Evolutionary conservation across 495 filamentous ascomycete genomes (phyloP).

Genomic region (Cercophora sp.): DNA sequence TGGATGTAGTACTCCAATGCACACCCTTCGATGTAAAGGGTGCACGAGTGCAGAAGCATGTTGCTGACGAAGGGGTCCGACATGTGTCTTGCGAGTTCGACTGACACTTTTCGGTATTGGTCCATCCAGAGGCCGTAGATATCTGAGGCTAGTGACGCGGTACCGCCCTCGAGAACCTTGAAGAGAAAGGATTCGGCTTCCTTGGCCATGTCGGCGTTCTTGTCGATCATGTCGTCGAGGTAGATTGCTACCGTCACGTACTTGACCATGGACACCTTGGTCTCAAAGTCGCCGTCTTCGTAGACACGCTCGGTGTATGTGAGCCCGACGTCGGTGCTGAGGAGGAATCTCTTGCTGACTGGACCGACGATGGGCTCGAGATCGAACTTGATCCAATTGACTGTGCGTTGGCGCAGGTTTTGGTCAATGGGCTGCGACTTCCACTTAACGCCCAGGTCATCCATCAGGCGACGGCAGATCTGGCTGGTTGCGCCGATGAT

Average conservation of each 20-base stretch:
- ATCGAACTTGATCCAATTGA: slow-evolving; percentile 12
- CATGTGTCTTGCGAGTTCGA: slow-evolving; percentile 9
- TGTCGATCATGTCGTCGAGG: slow-evolving; percentile 11
- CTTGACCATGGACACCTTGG: slow-evolving; percentile 13
- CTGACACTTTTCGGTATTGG: not conserved
- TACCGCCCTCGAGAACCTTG: not conserved
- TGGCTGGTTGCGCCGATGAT: slow-evolving; percentile 9
- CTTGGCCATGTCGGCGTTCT: slow-evolving; percentile 8
- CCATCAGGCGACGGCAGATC: slow-evolving; percentile 14
- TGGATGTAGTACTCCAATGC: slow-evolving; percentile 11
- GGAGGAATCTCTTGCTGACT: slow-evolving; percentile 11
- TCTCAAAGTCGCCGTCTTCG: slow-evolving; percentile 9
- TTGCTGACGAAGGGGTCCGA: slow-evolving; percentile 10
- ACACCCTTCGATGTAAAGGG: slow-evolving; percentile 8
- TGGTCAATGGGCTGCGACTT: slow-evolving; percentile 11
- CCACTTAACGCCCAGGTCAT: slow-evolving; percentile 13
- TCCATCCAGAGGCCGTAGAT: slow-evolving; percentile 7
- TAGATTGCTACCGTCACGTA: slow-evolving; percentile 5
- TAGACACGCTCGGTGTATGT: slow-evolving; percentile 9
- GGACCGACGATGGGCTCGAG: slow-evolving; percentile 6
- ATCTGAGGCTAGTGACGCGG: not conserved
- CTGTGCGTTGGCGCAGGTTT: slow-evolving; percentile 1
- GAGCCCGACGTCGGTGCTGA: slow-evolving; percentile 3
- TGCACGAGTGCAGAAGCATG: slow-evolving; percentile 14
- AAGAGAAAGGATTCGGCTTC: slow-evolving; percentile 10